A percentile compares a stretch with the other conserved stretches of the same genome.
Conservation (phyloP, 768 basidiomycete species). For the Hortiboletus flavorubellus region DNA sequence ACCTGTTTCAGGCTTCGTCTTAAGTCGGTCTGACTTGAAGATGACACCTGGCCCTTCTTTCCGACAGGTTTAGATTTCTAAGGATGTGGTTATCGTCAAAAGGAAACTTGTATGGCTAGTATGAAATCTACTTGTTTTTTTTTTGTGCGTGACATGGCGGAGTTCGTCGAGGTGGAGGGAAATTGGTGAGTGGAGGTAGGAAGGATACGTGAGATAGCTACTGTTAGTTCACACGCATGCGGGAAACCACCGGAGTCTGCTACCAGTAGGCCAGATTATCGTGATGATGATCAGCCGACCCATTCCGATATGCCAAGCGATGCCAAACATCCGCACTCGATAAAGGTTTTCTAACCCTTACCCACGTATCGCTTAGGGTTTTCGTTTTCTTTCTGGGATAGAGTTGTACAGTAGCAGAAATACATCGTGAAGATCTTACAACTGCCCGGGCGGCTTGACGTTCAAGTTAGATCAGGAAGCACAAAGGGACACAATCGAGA, state of each 20-base stretch:
- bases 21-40: background rate
- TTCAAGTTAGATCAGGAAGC: background rate
- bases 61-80: background rate
- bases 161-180: background rate
- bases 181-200: too few species aligned
- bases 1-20: background rate
- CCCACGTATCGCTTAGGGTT: too few species aligned
- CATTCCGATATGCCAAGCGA: too few species aligned
- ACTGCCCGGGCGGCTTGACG: background rate
- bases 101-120: too few species aligned
- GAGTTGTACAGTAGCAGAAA: background rate
- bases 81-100: background rate
- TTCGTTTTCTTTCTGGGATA: background rate
- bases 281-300: too few species aligned
- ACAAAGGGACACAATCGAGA: background rate
- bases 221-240: too few species aligned
- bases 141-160: background rate
- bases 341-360: too few species aligned
- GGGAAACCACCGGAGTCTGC: too few species aligned
- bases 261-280: too few species aligned
- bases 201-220: too few species aligned
- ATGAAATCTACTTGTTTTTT: background rate
- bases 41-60: background rate
- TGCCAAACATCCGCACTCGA: too few species aligned
- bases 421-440: background rate